Evolutionary conservation across 2,329 filamentous ascomycete species (phyloP), one percentile per base, ranked within the genome.

Genomic region (Penicillium polonicum): DNA sequence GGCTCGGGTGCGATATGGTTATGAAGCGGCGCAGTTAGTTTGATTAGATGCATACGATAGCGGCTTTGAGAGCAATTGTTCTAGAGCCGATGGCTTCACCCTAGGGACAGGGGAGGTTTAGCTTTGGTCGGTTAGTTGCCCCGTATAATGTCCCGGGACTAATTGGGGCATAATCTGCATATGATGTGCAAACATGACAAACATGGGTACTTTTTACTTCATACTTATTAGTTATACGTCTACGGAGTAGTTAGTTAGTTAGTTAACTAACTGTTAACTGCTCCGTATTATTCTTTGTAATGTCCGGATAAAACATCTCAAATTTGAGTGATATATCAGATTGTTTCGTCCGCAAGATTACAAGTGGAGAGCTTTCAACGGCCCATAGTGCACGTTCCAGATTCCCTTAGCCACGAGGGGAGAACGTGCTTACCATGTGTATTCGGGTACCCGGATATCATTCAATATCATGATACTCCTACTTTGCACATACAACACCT

Each of bases 341-440:
- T 27, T 27, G 46, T 38, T 38, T 35, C 8, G 13, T 17, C 29
- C 2, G 17, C 19, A 21, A 51, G 38, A 43, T 43, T 35, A 43
- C 46, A 36, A 56, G 61, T 59, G 60, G 57, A 60, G 54, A 48
- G 46, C 36, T 39, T 19, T 29, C 10, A 63, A 62, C 59, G 57
- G 61, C 53, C 55, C 54, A 45, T 51, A 41, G 39, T 9, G 61
- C 61, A 64, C 61, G 60, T 52, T 51, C 58, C 60, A 55, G 42
- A 25, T 23, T 39, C n/a, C n/a, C n/a, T n/a, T 33, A 33, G 31
- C 46, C 46, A 21, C 23, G 13, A 38, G 38, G 42, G 27, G 42
- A 29, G 39, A 52, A 52, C 43, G 43, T 57, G 49, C 19, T 33
- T 51, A 51, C 42, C 35, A 42, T 48, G 52, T 35, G 27, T 33